These are phyloP conservation scores for Microbotryum silenes-acaulis DNA, from an alignment of 1,284 basidiomycete species.

Conservation along the genomic window DNA sequence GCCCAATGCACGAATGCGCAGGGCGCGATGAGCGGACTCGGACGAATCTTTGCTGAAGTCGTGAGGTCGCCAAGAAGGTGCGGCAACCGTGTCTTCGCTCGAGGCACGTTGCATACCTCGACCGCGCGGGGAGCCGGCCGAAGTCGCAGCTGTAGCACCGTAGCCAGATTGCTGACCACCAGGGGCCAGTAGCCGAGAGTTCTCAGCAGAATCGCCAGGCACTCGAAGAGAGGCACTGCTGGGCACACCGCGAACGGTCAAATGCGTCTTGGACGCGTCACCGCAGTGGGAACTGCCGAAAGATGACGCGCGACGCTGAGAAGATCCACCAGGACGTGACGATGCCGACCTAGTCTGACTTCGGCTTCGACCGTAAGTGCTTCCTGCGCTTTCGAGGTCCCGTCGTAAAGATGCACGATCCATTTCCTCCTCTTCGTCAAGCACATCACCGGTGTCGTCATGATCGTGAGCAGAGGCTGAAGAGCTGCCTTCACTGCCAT, in stretches of 20 bases:
- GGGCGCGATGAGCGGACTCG: constrained; percentile 22
- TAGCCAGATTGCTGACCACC: constrained; percentile 1
- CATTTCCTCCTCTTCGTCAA: constrained; percentile 23
- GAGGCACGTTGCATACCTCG: constrained; percentile 6
- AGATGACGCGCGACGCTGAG: too few relatives aligned
- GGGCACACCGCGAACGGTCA: too few relatives aligned
- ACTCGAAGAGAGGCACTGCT: too few relatives aligned
- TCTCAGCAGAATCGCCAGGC: too few relatives aligned
- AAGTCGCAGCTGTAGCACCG: constrained; percentile 1
- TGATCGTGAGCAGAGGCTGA: constrained; percentile 25
- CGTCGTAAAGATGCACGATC: too few relatives aligned
- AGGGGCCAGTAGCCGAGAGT: too few relatives aligned
- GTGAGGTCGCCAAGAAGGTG: constrained; percentile 6
- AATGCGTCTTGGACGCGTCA: too few relatives aligned
- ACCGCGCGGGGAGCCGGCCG: background rate
- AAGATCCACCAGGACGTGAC: too few relatives aligned
- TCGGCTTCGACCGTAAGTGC: too few relatives aligned
- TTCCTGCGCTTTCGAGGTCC: too few relatives aligned
- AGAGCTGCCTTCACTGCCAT: background rate
- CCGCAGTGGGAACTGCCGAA: too few relatives aligned
- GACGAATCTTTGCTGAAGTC: constrained; percentile 15
- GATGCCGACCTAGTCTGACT: too few relatives aligned
- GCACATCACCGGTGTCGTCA: constrained; percentile 23
- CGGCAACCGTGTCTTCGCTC: constrained; percentile 23
- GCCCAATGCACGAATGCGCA: constrained; percentile 44